A percentile compares a stretch with the other conserved stretches of the same genome.
Evolutionary conservation across 257 asterid genomes (phyloP).

Genomic region (Solanum etuberosum): DNA sequence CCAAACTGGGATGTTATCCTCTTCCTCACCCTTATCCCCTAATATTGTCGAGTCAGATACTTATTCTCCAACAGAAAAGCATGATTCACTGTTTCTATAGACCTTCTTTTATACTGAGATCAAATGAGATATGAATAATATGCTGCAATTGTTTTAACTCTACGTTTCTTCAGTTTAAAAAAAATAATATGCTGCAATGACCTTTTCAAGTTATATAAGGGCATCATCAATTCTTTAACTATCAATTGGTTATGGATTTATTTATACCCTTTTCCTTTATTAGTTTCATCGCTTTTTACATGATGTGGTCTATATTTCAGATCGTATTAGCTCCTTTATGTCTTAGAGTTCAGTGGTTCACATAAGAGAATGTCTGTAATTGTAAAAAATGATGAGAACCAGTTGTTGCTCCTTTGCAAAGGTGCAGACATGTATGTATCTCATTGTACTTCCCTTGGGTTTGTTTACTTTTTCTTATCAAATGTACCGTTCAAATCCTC

Average conservation of each 20-base stretch:
- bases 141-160: background rate
- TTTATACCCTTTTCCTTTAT: background rate
- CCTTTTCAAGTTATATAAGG: too few relatives aligned
- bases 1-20: too few relatives aligned
- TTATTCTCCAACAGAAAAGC: background rate
- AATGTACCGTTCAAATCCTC: background rate
- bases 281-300: background rate
- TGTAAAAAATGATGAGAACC: constrained; percentile 49
- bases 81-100: background rate
- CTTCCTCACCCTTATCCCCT: background rate
- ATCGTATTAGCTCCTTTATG: constrained; percentile 63
- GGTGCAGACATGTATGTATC: constrained; percentile 79
- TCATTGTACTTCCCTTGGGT: background rate
- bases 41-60: background rate
- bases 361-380: constrained; percentile 92
- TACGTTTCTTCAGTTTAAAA: too few relatives aligned
- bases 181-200: too few relatives aligned
- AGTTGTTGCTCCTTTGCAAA: constrained; percentile 76
- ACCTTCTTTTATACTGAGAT: background rate
- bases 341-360: constrained; percentile 87
- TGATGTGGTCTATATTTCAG: constrained; percentile 28
- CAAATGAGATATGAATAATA: background rate
- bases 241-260: background rate
- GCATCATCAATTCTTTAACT: background rate
- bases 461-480: background rate